phyloP scores from a whole-genome alignment of 176 grass and related monocot genomes.

The Raddia distichophylla region DNA sequence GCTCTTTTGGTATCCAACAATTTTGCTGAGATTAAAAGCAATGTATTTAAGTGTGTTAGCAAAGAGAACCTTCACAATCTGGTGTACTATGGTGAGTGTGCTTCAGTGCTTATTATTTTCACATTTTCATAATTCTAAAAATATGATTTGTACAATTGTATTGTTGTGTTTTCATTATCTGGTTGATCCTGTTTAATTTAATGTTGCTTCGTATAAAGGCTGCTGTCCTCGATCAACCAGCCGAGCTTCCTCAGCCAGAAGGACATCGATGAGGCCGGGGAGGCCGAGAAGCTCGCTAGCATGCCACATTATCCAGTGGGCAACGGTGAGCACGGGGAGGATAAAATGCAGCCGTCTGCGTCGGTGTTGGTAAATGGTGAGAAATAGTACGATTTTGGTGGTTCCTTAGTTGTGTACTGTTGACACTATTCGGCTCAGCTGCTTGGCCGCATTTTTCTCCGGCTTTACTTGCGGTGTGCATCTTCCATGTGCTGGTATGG shows the following conservation, averaged over 20 bases:
- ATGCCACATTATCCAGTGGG: background rate
- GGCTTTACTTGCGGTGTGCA: conserved; percentile 20
- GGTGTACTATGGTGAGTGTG: conserved; percentile 90
- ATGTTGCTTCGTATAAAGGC: background rate
- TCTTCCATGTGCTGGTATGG: background rate
- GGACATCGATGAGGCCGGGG: conserved; percentile 49
- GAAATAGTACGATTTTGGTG: conserved; percentile 42
- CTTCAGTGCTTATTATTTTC: conserved; percentile 32
- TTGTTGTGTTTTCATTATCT: conserved; percentile 7
- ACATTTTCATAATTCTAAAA: conserved; percentile 26
- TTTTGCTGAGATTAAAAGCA: conserved; percentile 98
- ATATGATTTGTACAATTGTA: conserved; percentile 20
- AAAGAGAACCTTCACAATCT: conserved; percentile 98
- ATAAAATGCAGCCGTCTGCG: conserved; percentile 21
- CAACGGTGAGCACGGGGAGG: background rate
- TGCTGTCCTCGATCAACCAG: conserved; percentile 82
- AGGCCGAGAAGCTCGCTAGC: conserved; percentile 43
- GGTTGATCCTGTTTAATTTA: conserved; percentile 22
- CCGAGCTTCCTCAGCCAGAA: conserved; percentile 77
- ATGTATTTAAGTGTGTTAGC: conserved; percentile 98
- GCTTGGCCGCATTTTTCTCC: background rate
- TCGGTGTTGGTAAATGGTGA: conserved; percentile 43
- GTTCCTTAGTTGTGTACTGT: conserved; percentile 37
- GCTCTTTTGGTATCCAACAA: conserved; percentile 95
- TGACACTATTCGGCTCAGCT: conserved; percentile 4